A percentile compares a stretch with the other conserved stretches of the same genome.
phyloP scores from a whole-genome alignment of 129 eudicot species.

The Gnaphalium uliginosum region DNA sequence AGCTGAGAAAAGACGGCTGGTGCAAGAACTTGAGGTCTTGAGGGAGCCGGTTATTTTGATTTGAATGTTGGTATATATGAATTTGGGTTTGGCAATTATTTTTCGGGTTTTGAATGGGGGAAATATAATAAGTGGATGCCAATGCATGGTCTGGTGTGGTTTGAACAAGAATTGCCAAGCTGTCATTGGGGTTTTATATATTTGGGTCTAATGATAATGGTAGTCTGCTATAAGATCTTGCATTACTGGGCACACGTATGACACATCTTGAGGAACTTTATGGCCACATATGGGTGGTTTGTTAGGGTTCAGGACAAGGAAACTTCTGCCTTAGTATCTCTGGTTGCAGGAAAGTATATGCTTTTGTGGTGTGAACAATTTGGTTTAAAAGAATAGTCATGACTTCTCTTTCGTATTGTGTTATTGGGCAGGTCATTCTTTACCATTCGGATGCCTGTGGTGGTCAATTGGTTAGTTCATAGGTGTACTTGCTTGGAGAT shows the following conservation, averaged over 20 bases:
- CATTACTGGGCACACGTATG: conserved; percentile 11
- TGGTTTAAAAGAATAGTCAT: conserved; percentile 18
- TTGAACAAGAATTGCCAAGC: conserved; percentile 25
- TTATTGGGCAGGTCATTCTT: conserved; percentile 1
- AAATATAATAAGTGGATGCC: conserved; percentile 22
- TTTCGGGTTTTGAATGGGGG: conserved; percentile 42
- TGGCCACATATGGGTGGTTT: conserved; percentile 22
- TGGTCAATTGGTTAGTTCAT: conserved; percentile 28
- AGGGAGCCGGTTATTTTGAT: conserved; percentile 66
- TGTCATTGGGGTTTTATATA: conserved; percentile 28
- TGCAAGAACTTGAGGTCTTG: conserved; percentile 70
- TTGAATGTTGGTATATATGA: conserved; percentile 43
- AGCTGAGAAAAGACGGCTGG: conserved; percentile 79
- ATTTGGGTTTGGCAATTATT: conserved; percentile 49
- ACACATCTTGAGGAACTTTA: conserved; percentile 26
- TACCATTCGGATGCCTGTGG: conserved; percentile 24
- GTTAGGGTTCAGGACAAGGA: conserved; percentile 15
- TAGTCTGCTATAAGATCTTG: conserved; percentile 32
- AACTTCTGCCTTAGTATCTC: neutral
- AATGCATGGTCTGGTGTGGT: conserved; percentile 24
- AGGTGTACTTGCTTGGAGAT: conserved; percentile 26
- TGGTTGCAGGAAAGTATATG: conserved; percentile 24
- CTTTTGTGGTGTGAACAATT: conserved; percentile 20
- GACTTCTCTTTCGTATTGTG: conserved; percentile 1
- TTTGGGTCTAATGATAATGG: conserved; percentile 39